A percentile compares a stretch with the other conserved stretches of the same genome.
Evolutionary conservation across 169 alveolate genomes (phyloP).

Genomic region (Eimeria falciformis): DNA sequence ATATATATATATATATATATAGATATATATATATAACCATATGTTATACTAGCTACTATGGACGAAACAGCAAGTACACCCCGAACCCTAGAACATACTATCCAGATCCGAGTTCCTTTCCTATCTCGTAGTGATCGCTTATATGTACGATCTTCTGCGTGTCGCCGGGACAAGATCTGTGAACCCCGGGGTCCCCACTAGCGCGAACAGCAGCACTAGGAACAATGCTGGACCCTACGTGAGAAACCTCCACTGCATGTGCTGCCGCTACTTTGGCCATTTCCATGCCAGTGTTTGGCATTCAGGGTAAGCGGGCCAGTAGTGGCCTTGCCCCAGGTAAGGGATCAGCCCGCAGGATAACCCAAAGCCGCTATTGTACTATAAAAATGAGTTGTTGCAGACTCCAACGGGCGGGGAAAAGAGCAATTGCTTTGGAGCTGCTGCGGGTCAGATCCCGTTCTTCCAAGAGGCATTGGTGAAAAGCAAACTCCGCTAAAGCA

Average conservation of each 20-base stretch:
- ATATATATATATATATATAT: no score
- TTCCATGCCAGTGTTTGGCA: background rate
- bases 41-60: background rate
- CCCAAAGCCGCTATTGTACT: no score
- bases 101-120: slow-evolving; percentile 51
- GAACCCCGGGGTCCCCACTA: background rate
- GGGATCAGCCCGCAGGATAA: no score
- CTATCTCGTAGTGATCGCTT: slow-evolving; percentile 26
- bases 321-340: no score
- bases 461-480: no score
- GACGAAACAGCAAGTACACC: background rate
- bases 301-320: no score
- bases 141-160: slow-evolving; percentile 7
- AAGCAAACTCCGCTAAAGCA: no score
- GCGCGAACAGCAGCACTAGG: background rate
- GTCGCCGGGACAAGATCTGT: background rate
- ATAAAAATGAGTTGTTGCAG: no score
- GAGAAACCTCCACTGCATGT: background rate
- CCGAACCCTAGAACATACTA: slow-evolving; percentile 5
- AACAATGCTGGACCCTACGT: background rate
- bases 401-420: no score
- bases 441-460: no score
- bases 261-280: background rate
- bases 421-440: no score
- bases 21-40: no score